Conservation (phyloP, 306 rosid species). For the Corylus americana region DNA sequence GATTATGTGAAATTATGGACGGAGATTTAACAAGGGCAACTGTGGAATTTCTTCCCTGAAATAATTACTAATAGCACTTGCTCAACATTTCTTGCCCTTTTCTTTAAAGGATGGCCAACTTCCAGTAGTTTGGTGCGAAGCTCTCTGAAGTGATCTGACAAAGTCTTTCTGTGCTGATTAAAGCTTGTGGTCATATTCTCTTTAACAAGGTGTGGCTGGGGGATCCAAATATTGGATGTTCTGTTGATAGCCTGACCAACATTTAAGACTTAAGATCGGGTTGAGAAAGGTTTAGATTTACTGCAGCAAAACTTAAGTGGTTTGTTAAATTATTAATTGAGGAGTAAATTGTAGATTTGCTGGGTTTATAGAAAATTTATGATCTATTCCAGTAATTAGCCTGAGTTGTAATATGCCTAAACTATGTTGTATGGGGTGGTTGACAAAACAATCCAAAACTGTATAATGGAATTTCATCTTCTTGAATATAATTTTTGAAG, state of each 20-base stretch:
- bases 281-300: background rate
- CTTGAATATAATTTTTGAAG: background rate
- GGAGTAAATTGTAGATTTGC: background rate
- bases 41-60: background rate
- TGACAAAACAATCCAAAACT: background rate
- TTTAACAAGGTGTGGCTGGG: background rate
- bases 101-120: background rate
- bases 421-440: background rate
- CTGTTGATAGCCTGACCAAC: background rate
- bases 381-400: background rate
- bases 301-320: background rate
- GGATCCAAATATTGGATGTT: background rate
- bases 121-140: background rate
- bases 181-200: background rate
- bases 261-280: background rate
- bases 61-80: background rate
- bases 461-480: background rate
- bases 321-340: background rate
- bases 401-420: background rate
- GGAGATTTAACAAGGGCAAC: background rate
- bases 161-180: background rate
- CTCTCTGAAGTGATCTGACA: background rate
- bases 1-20: background rate
- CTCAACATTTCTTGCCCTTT: background rate
- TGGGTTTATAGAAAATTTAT: background rate